Evolutionary conservation across 768 basidiomycete genomes (phyloP), one percentile per base, ranked within the genome.

Genomic region (Boletus rubropictus): DNA sequence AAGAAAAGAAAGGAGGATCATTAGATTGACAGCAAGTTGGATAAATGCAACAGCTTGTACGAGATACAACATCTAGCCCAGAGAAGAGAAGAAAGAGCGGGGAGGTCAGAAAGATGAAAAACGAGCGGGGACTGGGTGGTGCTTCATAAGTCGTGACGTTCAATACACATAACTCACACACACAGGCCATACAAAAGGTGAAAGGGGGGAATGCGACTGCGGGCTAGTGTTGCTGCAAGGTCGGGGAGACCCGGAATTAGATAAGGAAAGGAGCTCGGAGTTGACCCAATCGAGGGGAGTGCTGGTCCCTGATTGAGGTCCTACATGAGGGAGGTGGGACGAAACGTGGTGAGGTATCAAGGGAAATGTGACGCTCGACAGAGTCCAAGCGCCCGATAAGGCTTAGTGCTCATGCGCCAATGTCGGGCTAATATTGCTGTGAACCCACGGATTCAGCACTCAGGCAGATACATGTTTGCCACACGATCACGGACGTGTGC

Each of bases 401-500:
- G 50, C 9, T n/a, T 45, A 60, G 7, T 39, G 39, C 44, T 53
- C 52, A 34, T 46, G 40, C 22, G 5, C 39, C 25, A 61, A 54
- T 11, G 69, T 69, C 12, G 75, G 71, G 40, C 72, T 75, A 42
- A 72, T 60, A 25, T 69, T 70, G 32, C 57, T 64, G 48, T 56
- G 62, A 4, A 80, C 65, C 80, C 81, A 85, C 0, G 84, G 83
- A 51, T 85, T 86, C 6, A 72, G 69, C 28, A 84, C 76, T 84
- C 84, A 0, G 83, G 76, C 4, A 87, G 63, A 52, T 73, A 85
- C 78, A 85, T 81, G 54, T 84, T 84, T 34, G 86, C 84, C 35
- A 97, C 83, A 31, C 95, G 79, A 62, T 98, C 95, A 34, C 88
- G 80, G 21, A 97, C 80, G 64, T 98, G 95, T 42, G 89, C 81